Base-by-base conservation (phyloP, 192 early-diverging fungal genomes). In the Entomortierella parvispora region DNA sequence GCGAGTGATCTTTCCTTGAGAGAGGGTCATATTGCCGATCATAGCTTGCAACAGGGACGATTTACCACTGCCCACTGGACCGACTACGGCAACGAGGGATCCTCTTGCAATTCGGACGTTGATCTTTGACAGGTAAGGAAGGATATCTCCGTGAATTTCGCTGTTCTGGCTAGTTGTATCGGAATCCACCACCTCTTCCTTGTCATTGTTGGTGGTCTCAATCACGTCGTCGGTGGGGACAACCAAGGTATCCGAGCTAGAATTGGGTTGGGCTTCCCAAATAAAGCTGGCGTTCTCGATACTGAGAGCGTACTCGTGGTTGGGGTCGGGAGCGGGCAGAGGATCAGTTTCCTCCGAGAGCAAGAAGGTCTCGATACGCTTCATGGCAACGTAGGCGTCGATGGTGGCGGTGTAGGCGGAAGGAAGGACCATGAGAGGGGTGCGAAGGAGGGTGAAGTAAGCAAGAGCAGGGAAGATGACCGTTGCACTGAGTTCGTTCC, bases 31-130 rank as follows among this genome's bases (percentile, higher is more conserved):
- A 34, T 87, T 86, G 4, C 82, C 81, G 43, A 82, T 79, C 12
- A 90, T 68, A 14, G 83, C 85, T 4, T 81, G 84, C n/a, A 87
- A 34, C 15, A 90, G 62, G 0, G 87, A 90, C 0, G 87, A 84
- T 62, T 90, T 90, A 10, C 87, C 88, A 32, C 77, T 77, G 23
- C 88, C 88, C 12, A 88, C 82, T n/a, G 78, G 79, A 15, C 88
- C 88, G 3, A 86, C 69, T 4, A 90, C 66, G 1, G 76, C 80
- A 8, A 82, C 80, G 20, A 77, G 46, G 22, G 65, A n/a, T 8
- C 81, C 71, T 15, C 72, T 68, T 0, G 50, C 49, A n/a, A 82
- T 69, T 2, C 45, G 42, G 20, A 82, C 49, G 65, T 82, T 70
- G 29, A 82, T 33, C 32, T 72, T 62, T 17, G 8, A 14, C 26